Evolutionary conservation across 148 eudicot species (phyloP).

Genomic region (Chenopodium album): DNA sequence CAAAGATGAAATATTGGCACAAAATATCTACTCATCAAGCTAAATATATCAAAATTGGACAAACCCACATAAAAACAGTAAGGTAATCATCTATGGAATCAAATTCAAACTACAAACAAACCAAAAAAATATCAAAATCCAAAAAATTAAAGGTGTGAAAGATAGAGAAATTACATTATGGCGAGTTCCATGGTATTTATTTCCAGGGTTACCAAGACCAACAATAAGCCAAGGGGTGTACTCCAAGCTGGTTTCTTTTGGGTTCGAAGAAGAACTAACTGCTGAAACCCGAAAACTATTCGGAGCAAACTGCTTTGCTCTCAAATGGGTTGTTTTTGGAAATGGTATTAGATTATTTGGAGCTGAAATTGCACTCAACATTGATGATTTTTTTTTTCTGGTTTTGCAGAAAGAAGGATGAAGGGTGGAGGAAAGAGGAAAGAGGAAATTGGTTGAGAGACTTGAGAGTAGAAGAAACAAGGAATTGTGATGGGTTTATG

Average conservation of each 20-base stretch:
- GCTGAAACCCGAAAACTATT: constrained; percentile 45
- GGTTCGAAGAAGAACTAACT: constrained; percentile 26
- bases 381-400: constrained; percentile 15
- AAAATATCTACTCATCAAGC: background rate
- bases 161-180: constrained; percentile 62
- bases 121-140: background rate
- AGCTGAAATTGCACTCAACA: constrained; percentile 56
- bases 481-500: too few species aligned
- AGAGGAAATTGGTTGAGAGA: background rate
- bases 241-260: constrained; percentile 54
- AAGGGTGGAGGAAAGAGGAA: background rate
- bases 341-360: constrained; percentile 40
- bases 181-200: constrained; percentile 82
- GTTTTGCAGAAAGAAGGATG: constrained; percentile 1
- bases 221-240: constrained; percentile 96
- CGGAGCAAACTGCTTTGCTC: constrained; percentile 26
- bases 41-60: background rate
- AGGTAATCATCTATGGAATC: background rate
- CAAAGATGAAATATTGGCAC: background rate
- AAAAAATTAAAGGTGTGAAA: background rate
- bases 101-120: background rate
- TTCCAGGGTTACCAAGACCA: constrained; percentile 95
- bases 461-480: too few species aligned
- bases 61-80: constrained; percentile 2
- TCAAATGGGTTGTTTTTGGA: constrained; percentile 38